A percentile compares a stretch with the other conserved stretches of the same genome.
Evolutionary conservation across 805 yeast species (phyloP).

Genomic region (Monosporozyma aerobia): DNA sequence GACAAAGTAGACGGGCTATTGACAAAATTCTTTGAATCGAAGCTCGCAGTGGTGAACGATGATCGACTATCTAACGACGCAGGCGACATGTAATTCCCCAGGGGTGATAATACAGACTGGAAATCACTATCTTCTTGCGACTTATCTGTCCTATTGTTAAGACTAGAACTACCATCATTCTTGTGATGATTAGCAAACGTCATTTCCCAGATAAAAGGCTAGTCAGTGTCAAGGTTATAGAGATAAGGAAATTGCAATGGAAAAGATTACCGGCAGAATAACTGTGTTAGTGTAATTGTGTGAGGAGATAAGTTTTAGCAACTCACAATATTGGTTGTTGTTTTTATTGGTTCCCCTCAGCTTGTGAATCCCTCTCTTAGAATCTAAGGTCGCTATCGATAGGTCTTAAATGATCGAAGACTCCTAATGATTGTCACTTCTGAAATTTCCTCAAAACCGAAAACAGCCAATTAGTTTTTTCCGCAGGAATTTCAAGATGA

Average conservation of each 20-base stretch:
- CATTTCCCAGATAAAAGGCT: neutral
- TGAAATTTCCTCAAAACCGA: neutral
- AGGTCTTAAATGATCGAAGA: neutral
- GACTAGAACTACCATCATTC: neutral
- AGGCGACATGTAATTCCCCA: constrained; percentile 15
- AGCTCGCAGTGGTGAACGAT: constrained; percentile 8
- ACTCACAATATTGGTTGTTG: neutral
- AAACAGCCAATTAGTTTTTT: neutral
- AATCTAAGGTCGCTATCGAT: neutral
- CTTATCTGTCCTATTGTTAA: neutral
- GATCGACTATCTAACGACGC: constrained; percentile 15
- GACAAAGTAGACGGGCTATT: constrained; percentile 6
- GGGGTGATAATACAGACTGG: constrained; percentile 8
- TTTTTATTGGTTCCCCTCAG: neutral
- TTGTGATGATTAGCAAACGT: neutral
- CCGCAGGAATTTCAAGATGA: constrained; percentile 4
- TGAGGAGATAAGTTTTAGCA: neutral
- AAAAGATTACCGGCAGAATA: neutral
- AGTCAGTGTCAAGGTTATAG: neutral
- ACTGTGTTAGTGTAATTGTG: neutral
- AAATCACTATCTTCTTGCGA: constrained; percentile 5
- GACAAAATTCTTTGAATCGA: constrained; percentile 1
- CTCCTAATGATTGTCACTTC: neutral
- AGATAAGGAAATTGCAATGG: neutral
- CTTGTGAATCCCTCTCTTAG: neutral